Evolutionary conservation across 2,329 filamentous ascomycete genomes (phyloP).

Genomic region (Eurotiales sp.): DNA sequence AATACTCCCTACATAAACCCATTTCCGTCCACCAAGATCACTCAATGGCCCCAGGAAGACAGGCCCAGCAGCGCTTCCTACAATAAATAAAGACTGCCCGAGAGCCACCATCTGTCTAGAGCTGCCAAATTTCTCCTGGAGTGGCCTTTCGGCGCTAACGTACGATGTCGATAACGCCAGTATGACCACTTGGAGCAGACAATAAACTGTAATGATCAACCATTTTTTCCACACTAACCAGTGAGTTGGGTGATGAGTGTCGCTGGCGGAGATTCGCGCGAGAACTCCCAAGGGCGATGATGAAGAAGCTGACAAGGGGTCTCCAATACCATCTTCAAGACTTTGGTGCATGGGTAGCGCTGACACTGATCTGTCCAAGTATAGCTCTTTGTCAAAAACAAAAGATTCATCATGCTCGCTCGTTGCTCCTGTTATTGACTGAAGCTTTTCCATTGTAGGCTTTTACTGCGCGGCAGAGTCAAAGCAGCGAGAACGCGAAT

Average conservation of each 20-base stretch:
- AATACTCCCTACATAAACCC: slow-evolving; percentile 41
- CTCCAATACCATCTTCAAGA: not conserved
- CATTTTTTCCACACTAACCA: slow-evolving; percentile 22
- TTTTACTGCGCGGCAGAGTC: not conserved
- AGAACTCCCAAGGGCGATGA: slow-evolving; percentile 1
- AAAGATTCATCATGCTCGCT: not conserved
- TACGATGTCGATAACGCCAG: slow-evolving; percentile 39
- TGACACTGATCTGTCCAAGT: not conserved
- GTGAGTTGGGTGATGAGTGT: slow-evolving; percentile 18
- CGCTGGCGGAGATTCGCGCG: slow-evolving; percentile 16
- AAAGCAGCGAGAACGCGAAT: not conserved
- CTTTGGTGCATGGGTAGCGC: not conserved
- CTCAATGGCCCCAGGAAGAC: slow-evolving; percentile 40
- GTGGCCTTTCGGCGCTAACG: slow-evolving; percentile 36
- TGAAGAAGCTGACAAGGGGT: not conserved
- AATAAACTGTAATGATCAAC: slow-evolving; percentile 21
- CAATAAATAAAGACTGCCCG: slow-evolving; percentile 43
- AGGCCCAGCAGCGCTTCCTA: slow-evolving; percentile 41
- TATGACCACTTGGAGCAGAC: slow-evolving; percentile 38
- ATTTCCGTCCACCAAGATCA: slow-evolving; percentile 43
- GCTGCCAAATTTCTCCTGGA: slow-evolving; percentile 37
- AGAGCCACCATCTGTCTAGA: slow-evolving; percentile 37
- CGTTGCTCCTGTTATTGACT: not conserved
- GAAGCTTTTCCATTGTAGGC: not conserved
- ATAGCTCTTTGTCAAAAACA: not conserved